These are phyloP conservation scores for Diaporthe sp. DNA, from an alignment of 2,329 filamentous ascomycete genomes.

Conservation along the genomic window DNA sequence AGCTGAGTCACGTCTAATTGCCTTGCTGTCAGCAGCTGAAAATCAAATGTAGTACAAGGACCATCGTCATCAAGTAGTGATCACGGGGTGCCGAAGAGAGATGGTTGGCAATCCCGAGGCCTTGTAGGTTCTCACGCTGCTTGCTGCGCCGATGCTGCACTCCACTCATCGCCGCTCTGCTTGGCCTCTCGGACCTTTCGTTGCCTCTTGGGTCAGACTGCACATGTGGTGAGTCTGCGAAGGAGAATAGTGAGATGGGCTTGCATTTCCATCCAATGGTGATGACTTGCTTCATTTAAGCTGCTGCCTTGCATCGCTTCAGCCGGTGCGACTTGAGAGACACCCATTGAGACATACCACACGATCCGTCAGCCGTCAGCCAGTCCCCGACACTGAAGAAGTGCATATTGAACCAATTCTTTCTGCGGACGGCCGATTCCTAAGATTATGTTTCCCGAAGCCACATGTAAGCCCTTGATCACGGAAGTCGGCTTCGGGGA, in stretches of 20 bases:
- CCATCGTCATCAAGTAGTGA: neutral
- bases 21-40: neutral
- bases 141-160: neutral
- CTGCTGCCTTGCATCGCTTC: neutral
- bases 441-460: neutral
- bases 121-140: neutral
- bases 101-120: neutral
- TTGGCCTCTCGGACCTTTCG: neutral
- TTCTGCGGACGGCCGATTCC: neutral
- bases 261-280: neutral
- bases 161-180: neutral
- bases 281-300: neutral
- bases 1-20: neutral
- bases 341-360: neutral
- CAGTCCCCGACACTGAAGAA: neutral
- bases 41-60: neutral
- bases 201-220: neutral
- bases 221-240: neutral
- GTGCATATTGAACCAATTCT: neutral
- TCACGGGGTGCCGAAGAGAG: neutral
- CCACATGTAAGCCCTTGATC: neutral
- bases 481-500: slow-evolving; percentile 4
- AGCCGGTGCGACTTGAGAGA: neutral
- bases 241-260: neutral
- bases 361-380: neutral